A percentile compares a stretch with the other conserved stretches of the same genome.
These are phyloP conservation scores for Tetrahymena elliotti DNA, from an alignment of 73 alveolate genomes.

Conservation along the genomic window DNA sequence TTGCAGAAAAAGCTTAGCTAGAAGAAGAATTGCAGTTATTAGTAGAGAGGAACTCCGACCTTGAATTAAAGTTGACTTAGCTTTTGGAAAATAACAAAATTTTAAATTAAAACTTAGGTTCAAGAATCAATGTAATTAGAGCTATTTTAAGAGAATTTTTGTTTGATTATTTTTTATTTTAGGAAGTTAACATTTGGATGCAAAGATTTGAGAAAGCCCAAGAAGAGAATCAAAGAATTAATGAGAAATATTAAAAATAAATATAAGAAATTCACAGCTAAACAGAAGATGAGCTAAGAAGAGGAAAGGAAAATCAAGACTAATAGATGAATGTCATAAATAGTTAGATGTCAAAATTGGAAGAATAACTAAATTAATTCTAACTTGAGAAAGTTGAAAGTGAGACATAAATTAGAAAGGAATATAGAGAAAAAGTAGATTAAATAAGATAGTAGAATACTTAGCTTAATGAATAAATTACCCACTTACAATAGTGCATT, in stretches of 20 bases:
- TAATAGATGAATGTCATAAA: neutral
- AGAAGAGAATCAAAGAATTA: neutral
- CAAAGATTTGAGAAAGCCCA: neutral
- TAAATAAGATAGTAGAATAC: neutral
- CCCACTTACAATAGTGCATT: neutral
- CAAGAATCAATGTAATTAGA: neutral
- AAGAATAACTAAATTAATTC: neutral
- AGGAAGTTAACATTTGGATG: neutral
- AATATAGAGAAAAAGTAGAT: neutral
- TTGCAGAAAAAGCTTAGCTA: neutral
- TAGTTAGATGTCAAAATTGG: neutral
- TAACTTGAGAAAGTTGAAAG: neutral
- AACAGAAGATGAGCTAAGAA: neutral
- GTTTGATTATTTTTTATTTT: neutral
- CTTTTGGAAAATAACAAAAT: neutral
- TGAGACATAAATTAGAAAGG: neutral
- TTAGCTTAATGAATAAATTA: neutral
- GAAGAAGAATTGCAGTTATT: neutral
- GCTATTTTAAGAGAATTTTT: neutral
- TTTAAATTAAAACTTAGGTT: neutral
- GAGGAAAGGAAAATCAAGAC: neutral
- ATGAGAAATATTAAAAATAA: neutral
- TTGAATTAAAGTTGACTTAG: neutral
- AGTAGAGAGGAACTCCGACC: neutral
- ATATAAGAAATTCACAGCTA: neutral